Evolutionary conservation across 345 rosid genomes (phyloP).

Genomic region (Boechera stricta): DNA sequence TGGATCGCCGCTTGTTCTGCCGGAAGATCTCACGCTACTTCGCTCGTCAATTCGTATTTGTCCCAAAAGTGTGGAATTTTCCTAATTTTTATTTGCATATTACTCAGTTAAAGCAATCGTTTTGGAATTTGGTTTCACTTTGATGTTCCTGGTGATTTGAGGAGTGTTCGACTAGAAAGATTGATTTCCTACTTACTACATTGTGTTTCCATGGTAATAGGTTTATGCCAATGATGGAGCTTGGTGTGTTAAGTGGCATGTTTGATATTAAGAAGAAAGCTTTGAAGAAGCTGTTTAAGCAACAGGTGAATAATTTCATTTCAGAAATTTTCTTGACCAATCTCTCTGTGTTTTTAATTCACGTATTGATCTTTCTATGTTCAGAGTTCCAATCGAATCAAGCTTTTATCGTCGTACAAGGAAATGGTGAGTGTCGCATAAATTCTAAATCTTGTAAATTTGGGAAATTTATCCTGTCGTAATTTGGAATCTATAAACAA

Average conservation of each 20-base stretch:
- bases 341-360: constrained; percentile 6
- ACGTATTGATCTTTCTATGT: constrained; percentile 33
- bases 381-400: constrained; percentile 60
- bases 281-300: constrained; percentile 63
- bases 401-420: constrained; percentile 71
- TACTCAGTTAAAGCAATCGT: background rate
- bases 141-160: background rate
- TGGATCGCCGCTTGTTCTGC: constrained; percentile 66
- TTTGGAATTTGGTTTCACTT: background rate
- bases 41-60: constrained; percentile 75
- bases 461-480: background rate
- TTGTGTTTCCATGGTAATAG: constrained; percentile 46
- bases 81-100: background rate
- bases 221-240: constrained; percentile 75
- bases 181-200: background rate
- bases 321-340: background rate
- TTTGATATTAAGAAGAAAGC: constrained; percentile 71
- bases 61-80: constrained; percentile 57
- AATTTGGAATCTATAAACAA: constrained; percentile 10
- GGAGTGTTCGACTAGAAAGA: background rate
- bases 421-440: constrained; percentile 64
- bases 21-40: constrained; percentile 76
- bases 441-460: background rate
- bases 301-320: constrained; percentile 55
- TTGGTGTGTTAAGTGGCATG: constrained; percentile 80